Evolutionary conservation across 2,329 filamentous ascomycete genomes (phyloP), one percentile per base, ranked within the genome.

Genomic region (Hypoxylon sp.): DNA sequence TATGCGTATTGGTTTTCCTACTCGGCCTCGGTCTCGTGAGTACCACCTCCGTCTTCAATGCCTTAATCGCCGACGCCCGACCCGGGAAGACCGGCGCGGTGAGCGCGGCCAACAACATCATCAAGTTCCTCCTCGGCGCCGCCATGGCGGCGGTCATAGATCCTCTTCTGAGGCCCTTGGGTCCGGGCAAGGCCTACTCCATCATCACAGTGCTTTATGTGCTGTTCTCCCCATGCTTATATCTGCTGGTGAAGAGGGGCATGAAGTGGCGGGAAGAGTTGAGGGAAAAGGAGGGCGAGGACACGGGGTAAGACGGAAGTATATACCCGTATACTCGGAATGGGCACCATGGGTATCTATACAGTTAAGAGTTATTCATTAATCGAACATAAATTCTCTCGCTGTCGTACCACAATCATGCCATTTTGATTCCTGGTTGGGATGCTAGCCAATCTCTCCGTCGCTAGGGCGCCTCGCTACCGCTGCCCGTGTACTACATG

Each of bases 31-130:
- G 82, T 16, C 79, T 88, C 30, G 88, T 87, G 3, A 87, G 85
- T 1, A 83, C 84, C 0, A 90, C 90, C 71, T 86, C 83, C 57
- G 83, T 89, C 48, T 80, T 90, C 30, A 86, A 82, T 67, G 88
- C 86, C 0, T 79, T 91, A 12, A 81, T 90, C 16, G 84, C 90
- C 1, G 88, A 91, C 69, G 77, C 90, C 1, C 86, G 88, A 63
- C 87, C 87, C 0, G 78, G 84, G 23, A 82, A 84, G 5, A 86
- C 87, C 0, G 86, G 86, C 0, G 88, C 87, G 0, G 86, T 86
- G 0, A 86, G 87, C 3, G 87, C 88, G 0, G 84, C 87, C 0
- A 88, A 88, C 65, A 90, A 90, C 66, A 78, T 91, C 7, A 83
- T 88, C 8, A 79, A 88, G 25, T 90, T 88, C 72, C 75, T 87